Conservation (phyloP, 2,329 filamentous ascomycete species). For the Zasmidium angulare region DNA sequence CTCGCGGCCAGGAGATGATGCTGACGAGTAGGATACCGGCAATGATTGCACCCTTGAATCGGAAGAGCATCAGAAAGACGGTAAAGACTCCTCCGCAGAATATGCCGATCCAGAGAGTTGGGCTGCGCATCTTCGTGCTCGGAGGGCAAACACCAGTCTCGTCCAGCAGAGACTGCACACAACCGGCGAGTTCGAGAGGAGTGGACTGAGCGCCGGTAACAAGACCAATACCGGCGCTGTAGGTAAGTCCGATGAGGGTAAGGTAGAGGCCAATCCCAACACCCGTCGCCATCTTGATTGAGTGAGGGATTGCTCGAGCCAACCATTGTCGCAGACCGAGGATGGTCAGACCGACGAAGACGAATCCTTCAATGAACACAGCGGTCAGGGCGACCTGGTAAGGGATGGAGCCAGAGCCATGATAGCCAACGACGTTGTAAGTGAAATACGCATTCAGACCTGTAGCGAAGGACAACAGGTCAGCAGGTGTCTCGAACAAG, state of each 20-base stretch:
- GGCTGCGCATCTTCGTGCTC: conserved; percentile 74
- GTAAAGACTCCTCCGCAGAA: conserved; percentile 83
- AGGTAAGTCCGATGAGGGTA: conserved; percentile 73
- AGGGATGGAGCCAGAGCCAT: conserved; percentile 71
- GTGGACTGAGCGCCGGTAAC: conserved; percentile 68
- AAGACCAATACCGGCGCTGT: conserved; percentile 78
- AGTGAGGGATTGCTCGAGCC: conserved; percentile 75
- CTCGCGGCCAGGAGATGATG: conserved; percentile 83
- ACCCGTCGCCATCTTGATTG: conserved; percentile 83
- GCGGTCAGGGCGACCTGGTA: conserved; percentile 78
- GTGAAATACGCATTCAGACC: conserved; percentile 85
- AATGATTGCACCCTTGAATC: conserved; percentile 84
- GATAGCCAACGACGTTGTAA: conserved; percentile 75
- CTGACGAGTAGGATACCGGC: conserved; percentile 79
- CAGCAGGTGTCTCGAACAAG: too few relatives aligned
- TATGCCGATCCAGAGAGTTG: conserved; percentile 84
- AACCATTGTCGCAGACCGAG: conserved; percentile 86
- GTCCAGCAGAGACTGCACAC: conserved; percentile 53
- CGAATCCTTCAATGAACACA: conserved; percentile 84
- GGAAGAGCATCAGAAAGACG: conserved; percentile 77
- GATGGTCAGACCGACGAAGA: conserved; percentile 77
- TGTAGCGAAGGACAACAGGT: too few relatives aligned
- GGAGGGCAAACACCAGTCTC: conserved; percentile 60
- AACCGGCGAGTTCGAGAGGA: conserved; percentile 75
- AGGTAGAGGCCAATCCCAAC: conserved; percentile 84